Conservation (phyloP, 108 stramenopile genomes). For the Fragilariopsis cylindrus region DNA sequence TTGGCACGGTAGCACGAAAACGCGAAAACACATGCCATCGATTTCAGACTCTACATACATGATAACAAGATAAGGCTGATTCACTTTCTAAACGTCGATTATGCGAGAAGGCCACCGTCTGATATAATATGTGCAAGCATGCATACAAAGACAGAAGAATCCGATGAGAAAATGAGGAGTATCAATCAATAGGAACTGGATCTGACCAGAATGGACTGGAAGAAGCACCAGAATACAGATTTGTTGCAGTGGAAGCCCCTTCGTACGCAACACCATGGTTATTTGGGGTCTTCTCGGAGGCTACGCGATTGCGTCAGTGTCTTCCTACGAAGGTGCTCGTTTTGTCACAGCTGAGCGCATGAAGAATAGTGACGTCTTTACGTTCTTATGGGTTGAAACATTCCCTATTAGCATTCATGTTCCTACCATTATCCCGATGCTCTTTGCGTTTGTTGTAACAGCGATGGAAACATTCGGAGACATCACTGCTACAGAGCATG, state of each 20-base stretch:
- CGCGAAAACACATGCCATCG: no score
- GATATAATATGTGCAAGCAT: no score
- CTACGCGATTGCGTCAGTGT: slow-evolving; percentile 30
- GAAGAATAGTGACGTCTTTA: slow-evolving; percentile 32
- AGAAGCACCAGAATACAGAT: no score
- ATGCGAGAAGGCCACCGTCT: no score
- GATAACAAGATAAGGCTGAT: no score
- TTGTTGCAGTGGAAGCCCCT: slow-evolving; percentile 19
- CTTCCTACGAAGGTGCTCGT: slow-evolving; percentile 25
- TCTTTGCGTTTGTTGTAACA: slow-evolving; percentile 48
- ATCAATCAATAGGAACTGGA: no score
- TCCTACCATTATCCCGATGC: slow-evolving; percentile 43
- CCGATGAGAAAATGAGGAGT: no score
- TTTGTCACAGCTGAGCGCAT: slow-evolving; percentile 37
- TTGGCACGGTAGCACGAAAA: no score
- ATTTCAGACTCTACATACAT: no score
- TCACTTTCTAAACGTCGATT: no score
- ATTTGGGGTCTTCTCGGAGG: slow-evolving; percentile 37
- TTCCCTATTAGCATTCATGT: slow-evolving; percentile 45
- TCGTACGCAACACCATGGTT: slow-evolving; percentile 28
- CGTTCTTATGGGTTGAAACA: slow-evolving; percentile 56
- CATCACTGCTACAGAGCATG: slow-evolving; percentile 42
- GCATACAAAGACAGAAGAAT: no score
- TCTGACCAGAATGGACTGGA: no score
- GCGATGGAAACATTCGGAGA: slow-evolving; percentile 59